Evolutionary conservation across 108 stramenopile genomes (phyloP).

Genomic region (Nitzschia putrida): DNA sequence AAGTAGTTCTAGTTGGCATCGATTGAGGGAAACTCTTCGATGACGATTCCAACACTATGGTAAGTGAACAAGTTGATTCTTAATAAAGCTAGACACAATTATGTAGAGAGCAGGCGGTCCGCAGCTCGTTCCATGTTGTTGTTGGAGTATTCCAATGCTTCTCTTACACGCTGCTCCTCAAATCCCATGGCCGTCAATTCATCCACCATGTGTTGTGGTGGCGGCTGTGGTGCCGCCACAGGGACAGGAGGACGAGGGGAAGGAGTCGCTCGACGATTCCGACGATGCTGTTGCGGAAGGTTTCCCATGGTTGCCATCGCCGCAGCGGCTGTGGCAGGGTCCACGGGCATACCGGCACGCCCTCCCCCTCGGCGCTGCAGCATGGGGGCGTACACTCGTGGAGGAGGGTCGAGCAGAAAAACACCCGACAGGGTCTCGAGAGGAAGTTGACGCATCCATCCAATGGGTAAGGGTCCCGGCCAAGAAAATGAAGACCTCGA

Average conservation of each 20-base stretch:
- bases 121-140: conserved; percentile 91
- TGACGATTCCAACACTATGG: too few relatives aligned
- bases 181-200: conserved; percentile 85
- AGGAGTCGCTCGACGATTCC: neutral
- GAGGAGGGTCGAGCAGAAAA: conserved; percentile 28
- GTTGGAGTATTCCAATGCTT: conserved; percentile 61
- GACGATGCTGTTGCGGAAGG: conserved; percentile 5
- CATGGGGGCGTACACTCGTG: conserved; percentile 18
- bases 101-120: conserved; percentile 53
- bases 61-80: too few relatives aligned
- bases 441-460: conserved; percentile 17
- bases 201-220: conserved; percentile 71
- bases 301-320: neutral
- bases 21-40: too few relatives aligned
- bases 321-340: neutral
- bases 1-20: too few relatives aligned
- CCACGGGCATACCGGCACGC: neutral
- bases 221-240: conserved; percentile 36
- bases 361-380: neutral
- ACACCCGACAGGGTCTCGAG: conserved; percentile 23
- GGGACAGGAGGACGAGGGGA: conserved; percentile 16
- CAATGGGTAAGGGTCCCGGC: neutral
- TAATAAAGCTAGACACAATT: too few relatives aligned
- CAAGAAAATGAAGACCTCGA: conserved; percentile 5
- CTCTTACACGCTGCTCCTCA: conserved; percentile 68